phyloP scores from a whole-genome alignment of 345 rosid species.

The Cochlearia excelsa region DNA sequence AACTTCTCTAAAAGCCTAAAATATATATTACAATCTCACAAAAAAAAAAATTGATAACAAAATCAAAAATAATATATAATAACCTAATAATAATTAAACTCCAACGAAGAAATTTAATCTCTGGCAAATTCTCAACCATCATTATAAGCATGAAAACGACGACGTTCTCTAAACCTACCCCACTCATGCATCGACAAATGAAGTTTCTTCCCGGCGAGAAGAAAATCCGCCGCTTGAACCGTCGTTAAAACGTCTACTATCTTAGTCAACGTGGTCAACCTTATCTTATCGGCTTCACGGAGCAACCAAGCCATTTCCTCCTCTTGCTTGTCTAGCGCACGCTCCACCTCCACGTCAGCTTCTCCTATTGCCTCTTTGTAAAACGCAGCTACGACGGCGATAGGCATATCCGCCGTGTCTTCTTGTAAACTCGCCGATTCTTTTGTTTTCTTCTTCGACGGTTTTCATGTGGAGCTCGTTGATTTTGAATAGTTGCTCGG shows the following conservation, averaged over 20 bases:
- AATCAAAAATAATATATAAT: too few relatives aligned
- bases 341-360: conserved; percentile 12
- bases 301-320: conserved; percentile 31
- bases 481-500: conserved; percentile 26
- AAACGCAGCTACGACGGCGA: conserved; percentile 19
- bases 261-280: conserved; percentile 39
- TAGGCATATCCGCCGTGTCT: conserved; percentile 43
- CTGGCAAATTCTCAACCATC: too few relatives aligned
- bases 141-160: neutral
- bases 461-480: conserved; percentile 38
- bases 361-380: neutral
- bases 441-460: conserved; percentile 36
- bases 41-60: too few relatives aligned
- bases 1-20: too few relatives aligned
- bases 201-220: conserved; percentile 39
- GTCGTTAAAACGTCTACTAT: conserved; percentile 35
- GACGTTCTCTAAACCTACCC: conserved; percentile 41
- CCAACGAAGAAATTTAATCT: too few relatives aligned
- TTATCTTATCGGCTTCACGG: conserved; percentile 37
- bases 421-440: conserved; percentile 43
- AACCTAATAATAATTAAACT: too few relatives aligned
- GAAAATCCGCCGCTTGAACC: conserved; percentile 44
- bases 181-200: conserved; percentile 43
- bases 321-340: conserved; percentile 34
- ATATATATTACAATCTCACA: too few relatives aligned